phyloP scores from a whole-genome alignment of 768 basidiomycete genomes.

The Tephrocybe rancida region DNA sequence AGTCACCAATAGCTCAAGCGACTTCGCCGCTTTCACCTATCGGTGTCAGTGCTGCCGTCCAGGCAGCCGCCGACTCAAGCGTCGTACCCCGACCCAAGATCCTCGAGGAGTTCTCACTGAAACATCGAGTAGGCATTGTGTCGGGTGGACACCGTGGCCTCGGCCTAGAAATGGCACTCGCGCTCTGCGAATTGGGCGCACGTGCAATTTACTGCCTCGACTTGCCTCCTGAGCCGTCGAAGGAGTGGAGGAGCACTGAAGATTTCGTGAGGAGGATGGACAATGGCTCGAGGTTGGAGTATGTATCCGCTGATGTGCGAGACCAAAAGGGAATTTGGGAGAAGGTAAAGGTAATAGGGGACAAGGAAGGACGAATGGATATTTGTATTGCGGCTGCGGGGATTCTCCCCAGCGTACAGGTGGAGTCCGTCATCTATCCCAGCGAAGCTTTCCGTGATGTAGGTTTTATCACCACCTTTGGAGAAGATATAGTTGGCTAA shows the following conservation, averaged over 20 bases:
- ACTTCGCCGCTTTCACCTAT: conserved; percentile 59
- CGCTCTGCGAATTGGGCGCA: conserved; percentile 72
- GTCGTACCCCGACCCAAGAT: conserved; percentile 48
- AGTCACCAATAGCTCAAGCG: conserved; percentile 29
- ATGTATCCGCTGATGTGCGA: conserved; percentile 64
- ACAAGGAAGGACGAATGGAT: conserved; percentile 71
- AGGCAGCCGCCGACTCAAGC: conserved; percentile 35
- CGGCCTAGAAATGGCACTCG: conserved; percentile 80
- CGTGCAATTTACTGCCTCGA: conserved; percentile 71
- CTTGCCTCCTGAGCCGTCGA: conserved; percentile 52
- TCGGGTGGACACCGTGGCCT: conserved; percentile 69
- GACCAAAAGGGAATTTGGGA: conserved; percentile 64
- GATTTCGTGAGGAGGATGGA: conserved; percentile 51
- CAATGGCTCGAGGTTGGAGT: conserved; percentile 50
- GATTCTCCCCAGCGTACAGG: conserved; percentile 50
- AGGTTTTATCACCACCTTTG: neutral
- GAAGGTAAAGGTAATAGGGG: conserved; percentile 57
- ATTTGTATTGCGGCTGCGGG: conserved; percentile 79
- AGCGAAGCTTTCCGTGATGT: conserved; percentile 63
- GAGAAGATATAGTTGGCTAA: neutral
- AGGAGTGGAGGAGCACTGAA: conserved; percentile 54
- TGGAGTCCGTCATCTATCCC: conserved; percentile 63
- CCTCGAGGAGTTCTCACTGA: conserved; percentile 59
- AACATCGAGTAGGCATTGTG: conserved; percentile 59
- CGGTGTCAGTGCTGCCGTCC: conserved; percentile 61